Conservation (phyloP, 2,329 filamentous ascomycete genomes). For the Fusarium tjaetaba region DNA sequence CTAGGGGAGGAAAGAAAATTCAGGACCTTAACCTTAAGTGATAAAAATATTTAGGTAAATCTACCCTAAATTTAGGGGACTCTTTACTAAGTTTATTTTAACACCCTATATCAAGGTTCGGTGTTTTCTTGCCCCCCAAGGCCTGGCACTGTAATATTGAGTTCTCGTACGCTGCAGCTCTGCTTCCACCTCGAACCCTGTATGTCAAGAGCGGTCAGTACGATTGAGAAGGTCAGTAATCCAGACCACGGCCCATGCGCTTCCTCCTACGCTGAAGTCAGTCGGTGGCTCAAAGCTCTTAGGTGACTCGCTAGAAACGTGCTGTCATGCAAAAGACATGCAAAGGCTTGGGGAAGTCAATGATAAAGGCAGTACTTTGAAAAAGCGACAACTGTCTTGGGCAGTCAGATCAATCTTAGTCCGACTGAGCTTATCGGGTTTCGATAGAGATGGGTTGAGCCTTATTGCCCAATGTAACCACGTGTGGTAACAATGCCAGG, state of each 20-base stretch:
- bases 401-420: neutral
- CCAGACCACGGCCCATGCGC: neutral
- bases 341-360: neutral
- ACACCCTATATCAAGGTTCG: no score
- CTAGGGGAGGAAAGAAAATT: no score
- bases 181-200: constrained; percentile 27
- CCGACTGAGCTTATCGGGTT: neutral
- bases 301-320: neutral
- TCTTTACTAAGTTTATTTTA: no score
- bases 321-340: neutral
- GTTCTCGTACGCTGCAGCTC: constrained; percentile 22
- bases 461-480: constrained; percentile 11
- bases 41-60: no score
- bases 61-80: no score
- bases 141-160: neutral
- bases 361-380: neutral
- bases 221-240: constrained; percentile 9
- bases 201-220: constrained; percentile 20
- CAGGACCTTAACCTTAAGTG: no score
- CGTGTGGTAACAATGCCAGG: neutral
- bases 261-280: neutral
- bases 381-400: neutral
- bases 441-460: neutral
- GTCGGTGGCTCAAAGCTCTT: neutral
- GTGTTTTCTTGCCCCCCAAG: no score